Percentiles rank a stretch among this genome's conserved stretches.
Evolutionary conservation across 2,329 filamentous ascomycete genomes (phyloP).

Genomic region (Ilyonectria robusta): DNA sequence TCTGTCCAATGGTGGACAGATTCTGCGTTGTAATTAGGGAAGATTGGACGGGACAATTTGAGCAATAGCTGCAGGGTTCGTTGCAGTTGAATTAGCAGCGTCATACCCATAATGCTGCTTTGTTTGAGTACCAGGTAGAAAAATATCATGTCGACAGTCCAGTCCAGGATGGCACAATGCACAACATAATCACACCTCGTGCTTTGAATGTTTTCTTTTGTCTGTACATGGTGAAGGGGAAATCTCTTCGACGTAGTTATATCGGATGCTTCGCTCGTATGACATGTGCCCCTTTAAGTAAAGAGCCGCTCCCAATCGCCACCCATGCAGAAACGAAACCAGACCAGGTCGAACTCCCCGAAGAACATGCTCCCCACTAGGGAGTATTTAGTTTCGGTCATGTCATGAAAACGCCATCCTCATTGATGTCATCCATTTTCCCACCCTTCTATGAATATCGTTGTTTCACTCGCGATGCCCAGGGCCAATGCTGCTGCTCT

Average conservation of each 20-base stretch:
- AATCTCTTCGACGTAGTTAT: background rate
- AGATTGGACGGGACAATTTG: conserved; percentile 28
- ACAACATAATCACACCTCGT: background rate
- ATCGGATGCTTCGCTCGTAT: conserved; percentile 6
- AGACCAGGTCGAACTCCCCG: conserved; percentile 22
- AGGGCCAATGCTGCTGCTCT: conserved; percentile 22
- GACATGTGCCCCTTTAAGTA: conserved; percentile 16
- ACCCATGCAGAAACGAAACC: conserved; percentile 21
- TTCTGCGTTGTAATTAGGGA: conserved; percentile 33
- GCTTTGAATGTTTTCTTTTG: background rate
- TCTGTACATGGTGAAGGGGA: background rate
- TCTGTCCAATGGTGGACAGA: conserved; percentile 26
- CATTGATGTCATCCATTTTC: conserved; percentile 17
- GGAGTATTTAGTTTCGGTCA: conserved; percentile 27
- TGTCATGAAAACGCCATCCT: conserved; percentile 38
- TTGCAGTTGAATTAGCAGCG: conserved; percentile 28
- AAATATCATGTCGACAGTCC: conserved; percentile 16
- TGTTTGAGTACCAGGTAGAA: conserved; percentile 26
- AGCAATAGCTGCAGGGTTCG: conserved; percentile 17
- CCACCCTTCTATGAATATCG: conserved; percentile 4
- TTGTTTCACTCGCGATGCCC: conserved; percentile 1
- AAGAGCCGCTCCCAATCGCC: conserved; percentile 19
- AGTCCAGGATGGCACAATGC: conserved; percentile 5
- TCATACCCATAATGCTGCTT: conserved; percentile 30
- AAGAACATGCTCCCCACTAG: conserved; percentile 23